Base-by-base conservation (phyloP, 305 asterid species). In the Petunia hybrid region DNA sequence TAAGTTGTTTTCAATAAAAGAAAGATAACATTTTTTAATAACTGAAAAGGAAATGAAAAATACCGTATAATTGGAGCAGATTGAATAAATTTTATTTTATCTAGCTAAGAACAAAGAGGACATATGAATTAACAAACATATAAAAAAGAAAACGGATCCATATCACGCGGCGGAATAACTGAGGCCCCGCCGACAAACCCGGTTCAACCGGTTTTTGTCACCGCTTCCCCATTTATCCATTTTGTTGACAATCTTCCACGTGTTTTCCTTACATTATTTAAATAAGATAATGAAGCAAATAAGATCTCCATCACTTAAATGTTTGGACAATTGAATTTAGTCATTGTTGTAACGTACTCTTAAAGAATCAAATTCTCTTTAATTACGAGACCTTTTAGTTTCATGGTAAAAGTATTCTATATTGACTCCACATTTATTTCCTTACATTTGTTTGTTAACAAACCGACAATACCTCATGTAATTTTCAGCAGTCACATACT, bases 121-220 rank as follows among this genome's bases (percentile, higher is more conserved):
- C 31, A 22, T 22, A 22, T 22, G 31, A 22, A 22, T 22, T 22
- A 22, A 22, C 31, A 22, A 22, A 22, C 31, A 22, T 22, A 22
- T 22, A 22, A 22, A 22, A 22, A 22, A 22, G 31, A 4, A 68
- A 43, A 22, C 1, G 41, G 41, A 71, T 71, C 59, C 77, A 31
- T 48, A 10, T 8, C 45, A 48, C 62, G 78, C 78, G 78, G 45
- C 62, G 78, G 62, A 51, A 48, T 35, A 73, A 0, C 78, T 48
- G 62, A 73, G 51, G 45, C 45, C 5, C 35, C 35, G 62, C 78
- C 78, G 62, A 73, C 62, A 73, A 70, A 46, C 42, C 77, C 77
- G 77, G 60, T 70, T 70, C 77, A 31, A 70, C 59, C 77, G 31
- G 71, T 9, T 65, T 22, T 65, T 39, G 71, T 39, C 71, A 65